phyloP scores from a whole-genome alignment of 108 stramenopile species.

The Skeletonema grethae region DNA sequence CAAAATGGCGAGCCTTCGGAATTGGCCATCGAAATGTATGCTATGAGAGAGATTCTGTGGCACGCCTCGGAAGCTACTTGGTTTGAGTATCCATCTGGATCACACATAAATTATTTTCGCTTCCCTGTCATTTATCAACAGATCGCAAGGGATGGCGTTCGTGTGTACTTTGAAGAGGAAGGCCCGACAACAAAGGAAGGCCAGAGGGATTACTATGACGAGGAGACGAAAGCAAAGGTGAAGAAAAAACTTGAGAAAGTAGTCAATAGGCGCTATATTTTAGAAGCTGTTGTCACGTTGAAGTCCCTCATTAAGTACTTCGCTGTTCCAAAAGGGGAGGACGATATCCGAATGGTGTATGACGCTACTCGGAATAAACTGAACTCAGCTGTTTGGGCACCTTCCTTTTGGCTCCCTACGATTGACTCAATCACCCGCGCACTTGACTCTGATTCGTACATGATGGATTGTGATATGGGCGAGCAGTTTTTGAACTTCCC shows the following conservation, averaged over 20 bases:
- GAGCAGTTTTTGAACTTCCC: conserved; percentile 56
- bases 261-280: conserved; percentile 24
- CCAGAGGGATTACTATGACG: too few species aligned
- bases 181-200: conserved; percentile 16
- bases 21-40: neutral
- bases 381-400: conserved; percentile 48
- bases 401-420: conserved; percentile 53
- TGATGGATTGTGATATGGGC: conserved; percentile 44
- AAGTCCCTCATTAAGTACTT: conserved; percentile 40
- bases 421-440: conserved; percentile 17
- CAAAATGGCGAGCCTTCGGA: too few species aligned
- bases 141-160: conserved; percentile 17
- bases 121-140: conserved; percentile 10
- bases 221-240: too few species aligned
- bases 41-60: conserved; percentile 13
- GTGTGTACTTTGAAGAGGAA: conserved; percentile 2
- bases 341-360: conserved; percentile 55
- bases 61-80: conserved; percentile 9
- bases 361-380: conserved; percentile 45
- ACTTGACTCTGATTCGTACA: conserved; percentile 7
- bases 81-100: conserved; percentile 24
- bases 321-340: conserved; percentile 46
- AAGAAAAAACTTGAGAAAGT: conserved; percentile 39
- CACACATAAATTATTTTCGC: conserved; percentile 1
- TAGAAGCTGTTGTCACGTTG: neutral